Evolutionary conservation across 495 filamentous ascomycete species (phyloP), one percentile per base, ranked within the genome.

Genomic region (Tuber umbilicatum): DNA sequence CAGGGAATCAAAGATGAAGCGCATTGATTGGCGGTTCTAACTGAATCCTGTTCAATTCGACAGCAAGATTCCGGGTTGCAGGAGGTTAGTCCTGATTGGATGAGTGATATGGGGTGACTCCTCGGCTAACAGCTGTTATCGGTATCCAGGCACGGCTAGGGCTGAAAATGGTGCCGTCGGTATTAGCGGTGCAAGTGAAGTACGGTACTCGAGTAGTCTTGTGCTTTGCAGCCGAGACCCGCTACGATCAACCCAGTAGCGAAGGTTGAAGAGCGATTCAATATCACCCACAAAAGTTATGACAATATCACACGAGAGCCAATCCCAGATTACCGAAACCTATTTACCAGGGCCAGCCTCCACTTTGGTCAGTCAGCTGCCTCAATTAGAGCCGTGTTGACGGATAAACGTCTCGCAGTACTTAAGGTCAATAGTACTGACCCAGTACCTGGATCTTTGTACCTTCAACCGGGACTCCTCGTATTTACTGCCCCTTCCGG

Each of bases 381-480:
- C 37, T 55, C 39, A 16, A 31, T 75, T 40, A 77, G 71, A 37
- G 73, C 78, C 10, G 64, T 84, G n/a, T 82, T 83, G 17, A 86
- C 83, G 0, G 79, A 85, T 72, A 42, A 81, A 70, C 74, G 81
- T 27, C 55, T 86, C 10, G 43, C 78, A 37, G 70, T 43, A 19
- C 74, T 77, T 55, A 77, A 74, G n/a, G 64, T 43, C 73, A 69
- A 72, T 37, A 39, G 80, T 77, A 73, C 69, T 16, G 85, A 86
- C 40, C 83, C 82, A 0, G 84, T 83, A 35, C 83, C 88, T 35
- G 79, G 84, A 4, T 78, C 83, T 7, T 81, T 87, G 10, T 85
- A 84, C 67, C 85, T 85, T 71, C 84, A 87, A 43, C 87, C 84
- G 69, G 85, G 84, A 31, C 83, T 85, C 23, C 86, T 86, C 71